Conservation (phyloP, 306 rosid genomes). For the Prinsepia uniflora region DNA sequence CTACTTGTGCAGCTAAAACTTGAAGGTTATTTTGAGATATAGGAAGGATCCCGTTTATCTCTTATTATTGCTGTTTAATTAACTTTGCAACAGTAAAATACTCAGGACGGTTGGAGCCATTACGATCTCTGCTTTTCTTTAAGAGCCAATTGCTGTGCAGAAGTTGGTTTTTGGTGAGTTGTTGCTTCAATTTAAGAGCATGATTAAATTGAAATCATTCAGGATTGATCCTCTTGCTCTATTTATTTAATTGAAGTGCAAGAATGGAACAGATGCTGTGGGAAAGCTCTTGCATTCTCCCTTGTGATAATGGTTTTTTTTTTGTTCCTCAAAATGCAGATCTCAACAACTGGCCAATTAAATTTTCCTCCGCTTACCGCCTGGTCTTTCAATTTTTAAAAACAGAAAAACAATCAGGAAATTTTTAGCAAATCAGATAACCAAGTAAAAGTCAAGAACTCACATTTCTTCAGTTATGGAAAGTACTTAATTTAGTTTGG, state of each 20-base stretch:
- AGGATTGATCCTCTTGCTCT: background rate
- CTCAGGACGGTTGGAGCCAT: background rate
- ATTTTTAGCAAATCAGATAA: background rate
- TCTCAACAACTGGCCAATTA: no score
- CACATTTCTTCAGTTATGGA: background rate
- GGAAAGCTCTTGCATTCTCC: no score
- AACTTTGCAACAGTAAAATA: background rate
- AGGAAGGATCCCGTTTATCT: background rate
- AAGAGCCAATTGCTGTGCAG: background rate
- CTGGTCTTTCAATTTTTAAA: background rate
- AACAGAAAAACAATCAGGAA: background rate
- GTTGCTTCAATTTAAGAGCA: background rate
- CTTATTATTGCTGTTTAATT: background rate
- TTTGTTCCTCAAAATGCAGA: no score
- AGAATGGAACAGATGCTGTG: no score
- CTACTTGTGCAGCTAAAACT: background rate
- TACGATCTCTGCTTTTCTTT: background rate
- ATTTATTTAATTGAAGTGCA: no score
- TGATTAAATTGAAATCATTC: background rate
- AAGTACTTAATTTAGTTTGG: constrained; percentile 45
- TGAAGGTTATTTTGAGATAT: background rate
- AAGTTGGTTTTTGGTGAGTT: background rate
- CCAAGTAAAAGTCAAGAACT: background rate
- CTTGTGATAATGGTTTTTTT: no score
- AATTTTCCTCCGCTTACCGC: no score